phyloP scores from a whole-genome alignment of 1,284 basidiomycete genomes.

The Tilletia caries region DNA sequence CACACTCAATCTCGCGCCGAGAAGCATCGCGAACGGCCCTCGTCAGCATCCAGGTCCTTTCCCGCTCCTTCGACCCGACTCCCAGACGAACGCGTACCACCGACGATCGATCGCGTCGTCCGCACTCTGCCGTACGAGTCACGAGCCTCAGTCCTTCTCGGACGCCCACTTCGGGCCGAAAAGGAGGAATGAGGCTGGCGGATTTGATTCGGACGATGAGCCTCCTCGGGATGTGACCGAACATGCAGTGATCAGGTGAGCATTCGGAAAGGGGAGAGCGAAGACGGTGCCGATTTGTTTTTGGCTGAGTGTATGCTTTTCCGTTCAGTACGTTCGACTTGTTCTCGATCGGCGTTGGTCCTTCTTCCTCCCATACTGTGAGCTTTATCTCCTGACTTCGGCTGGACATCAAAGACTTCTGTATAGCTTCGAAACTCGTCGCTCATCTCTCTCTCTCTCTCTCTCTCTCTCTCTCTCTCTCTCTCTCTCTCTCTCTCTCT shows the following conservation, averaged over 20 bases:
- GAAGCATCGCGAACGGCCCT: no score
- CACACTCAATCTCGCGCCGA: no score
- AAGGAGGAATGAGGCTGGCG: not conserved
- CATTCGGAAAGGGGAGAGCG: no score
- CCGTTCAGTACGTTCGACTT: constrained; percentile 62
- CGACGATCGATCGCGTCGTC: not conserved
- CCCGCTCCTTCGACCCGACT: no score
- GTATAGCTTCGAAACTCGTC: not conserved
- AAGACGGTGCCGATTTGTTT: not conserved
- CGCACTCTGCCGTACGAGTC: not conserved
- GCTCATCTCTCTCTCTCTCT: no score
- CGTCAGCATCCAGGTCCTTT: no score
- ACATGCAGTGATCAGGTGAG: constrained; percentile 73
- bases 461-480: no score
- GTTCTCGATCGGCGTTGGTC: constrained; percentile 77
- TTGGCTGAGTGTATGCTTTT: not conserved
- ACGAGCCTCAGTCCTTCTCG: constrained; percentile 20
- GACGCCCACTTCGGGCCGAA: constrained; percentile 23
- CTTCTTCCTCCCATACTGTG: constrained; percentile 32
- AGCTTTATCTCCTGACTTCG: not conserved
- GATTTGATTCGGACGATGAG: not conserved
- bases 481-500: not conserved
- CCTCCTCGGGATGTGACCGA: constrained; percentile 57
- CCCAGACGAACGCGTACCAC: no score
- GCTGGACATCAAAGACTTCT: not conserved